These are phyloP conservation scores for Chytriomyces sp. DNA, from an alignment of 192 early-diverging fungal genomes.

Conservation along the genomic window DNA sequence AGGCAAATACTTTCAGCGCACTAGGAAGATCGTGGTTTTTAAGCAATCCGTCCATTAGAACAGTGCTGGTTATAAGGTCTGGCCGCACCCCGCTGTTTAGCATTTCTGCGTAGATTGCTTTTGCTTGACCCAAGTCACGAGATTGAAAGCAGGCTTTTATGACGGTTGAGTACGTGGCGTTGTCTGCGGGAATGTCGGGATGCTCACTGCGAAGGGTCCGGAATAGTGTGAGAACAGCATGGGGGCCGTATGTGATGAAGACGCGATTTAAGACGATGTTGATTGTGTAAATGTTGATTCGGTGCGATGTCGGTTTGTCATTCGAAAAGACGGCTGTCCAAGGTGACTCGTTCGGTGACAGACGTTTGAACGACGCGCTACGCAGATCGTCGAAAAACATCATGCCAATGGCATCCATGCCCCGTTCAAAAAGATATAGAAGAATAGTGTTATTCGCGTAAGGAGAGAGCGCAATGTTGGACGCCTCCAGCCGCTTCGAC, in stretches of 20 bases:
- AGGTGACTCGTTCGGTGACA: neutral
- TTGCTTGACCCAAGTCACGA: neutral
- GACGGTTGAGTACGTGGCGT: neutral
- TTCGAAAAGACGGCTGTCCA: neutral
- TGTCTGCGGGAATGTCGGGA: neutral
- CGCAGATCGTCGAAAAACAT: neutral
- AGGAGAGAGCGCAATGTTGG: neutral
- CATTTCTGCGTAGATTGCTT: neutral
- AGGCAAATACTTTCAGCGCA: conserved; percentile 7
- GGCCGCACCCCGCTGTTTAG: neutral
- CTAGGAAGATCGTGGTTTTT: neutral
- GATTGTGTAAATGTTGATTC: neutral
- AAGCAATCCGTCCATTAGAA: conserved; percentile 6
- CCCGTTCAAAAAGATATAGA: neutral
- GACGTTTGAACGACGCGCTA: neutral
- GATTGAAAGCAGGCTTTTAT: conserved; percentile 8
- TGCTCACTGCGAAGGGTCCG: neutral
- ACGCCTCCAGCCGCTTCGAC: neutral
- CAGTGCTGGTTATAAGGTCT: neutral
- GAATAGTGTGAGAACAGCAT: neutral
- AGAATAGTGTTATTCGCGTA: conserved; percentile 1
- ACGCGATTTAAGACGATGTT: neutral
- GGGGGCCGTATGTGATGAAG: neutral
- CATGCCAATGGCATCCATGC: neutral
- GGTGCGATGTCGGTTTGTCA: no score